Percentiles rank a stretch among this genome's conserved stretches.
Evolutionary conservation across 2,329 filamentous ascomycete species (phyloP).

Genomic region (Botrytis porri): DNA sequence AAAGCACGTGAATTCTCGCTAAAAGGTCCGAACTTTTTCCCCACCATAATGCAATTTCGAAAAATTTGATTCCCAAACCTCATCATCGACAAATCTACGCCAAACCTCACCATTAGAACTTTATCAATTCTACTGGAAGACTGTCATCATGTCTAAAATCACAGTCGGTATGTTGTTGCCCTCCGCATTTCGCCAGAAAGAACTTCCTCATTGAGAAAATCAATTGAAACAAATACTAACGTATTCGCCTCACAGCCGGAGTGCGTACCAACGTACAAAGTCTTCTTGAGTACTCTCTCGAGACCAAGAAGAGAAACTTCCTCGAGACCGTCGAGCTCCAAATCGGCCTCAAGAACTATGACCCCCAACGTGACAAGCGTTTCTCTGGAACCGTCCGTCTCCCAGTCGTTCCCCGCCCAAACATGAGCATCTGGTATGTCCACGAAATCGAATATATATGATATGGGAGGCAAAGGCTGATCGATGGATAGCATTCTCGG

Average conservation of each 20-base stretch:
- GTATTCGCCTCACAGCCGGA: slow-evolving; percentile 65
- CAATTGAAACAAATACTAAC: slow-evolving; percentile 17
- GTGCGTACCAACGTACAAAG: slow-evolving; percentile 92
- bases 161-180: slow-evolving; percentile 59
- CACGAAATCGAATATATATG: slow-evolving; percentile 21
- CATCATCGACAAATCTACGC: slow-evolving; percentile 29
- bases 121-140: slow-evolving; percentile 74
- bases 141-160: slow-evolving; percentile 85
- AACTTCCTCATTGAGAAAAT: neutral
- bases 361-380: slow-evolving; percentile 99
- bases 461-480: slow-evolving; percentile 32
- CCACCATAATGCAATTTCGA: slow-evolving; percentile 17
- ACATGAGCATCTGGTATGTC: slow-evolving; percentile 78
- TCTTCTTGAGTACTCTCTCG: slow-evolving; percentile 89
- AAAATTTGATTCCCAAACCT: neutral
- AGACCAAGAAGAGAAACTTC: slow-evolving; percentile 98
- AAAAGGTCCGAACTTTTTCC: slow-evolving; percentile 2
- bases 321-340: slow-evolving; percentile 89
- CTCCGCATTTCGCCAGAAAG: neutral
- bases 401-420: slow-evolving; percentile 83
- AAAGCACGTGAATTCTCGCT: slow-evolving; percentile 6
- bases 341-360: slow-evolving; percentile 98
- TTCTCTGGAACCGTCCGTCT: slow-evolving; percentile 99
- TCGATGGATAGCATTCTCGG: slow-evolving; percentile 64
- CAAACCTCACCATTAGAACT: slow-evolving; percentile 73